phyloP scores from a whole-genome alignment of 177 flowering plant genomes.

The Vitis hybrid region DNA sequence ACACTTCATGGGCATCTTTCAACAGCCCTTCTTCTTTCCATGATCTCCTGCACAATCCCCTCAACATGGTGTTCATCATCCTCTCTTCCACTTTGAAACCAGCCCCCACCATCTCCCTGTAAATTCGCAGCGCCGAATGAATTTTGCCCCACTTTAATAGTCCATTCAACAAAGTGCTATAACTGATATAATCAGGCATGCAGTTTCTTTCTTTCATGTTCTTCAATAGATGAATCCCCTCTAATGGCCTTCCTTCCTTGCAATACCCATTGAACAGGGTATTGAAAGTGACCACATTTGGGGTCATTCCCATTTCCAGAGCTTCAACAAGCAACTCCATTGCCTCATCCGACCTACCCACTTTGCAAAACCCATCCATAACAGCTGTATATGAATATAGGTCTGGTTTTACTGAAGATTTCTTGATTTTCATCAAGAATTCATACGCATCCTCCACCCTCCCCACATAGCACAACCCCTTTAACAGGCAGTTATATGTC shows the following conservation, averaged over 20 bases:
- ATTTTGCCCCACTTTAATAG: slow-evolving; percentile 66
- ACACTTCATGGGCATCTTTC: slow-evolving; percentile 46
- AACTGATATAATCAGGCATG: slow-evolving; percentile 67
- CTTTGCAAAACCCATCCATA: slow-evolving; percentile 93
- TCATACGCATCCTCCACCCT: slow-evolving; percentile 73
- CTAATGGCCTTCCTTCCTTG: slow-evolving; percentile 71
- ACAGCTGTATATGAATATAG: slow-evolving; percentile 71
- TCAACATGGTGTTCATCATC: slow-evolving; percentile 52
- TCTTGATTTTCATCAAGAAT: slow-evolving; percentile 49
- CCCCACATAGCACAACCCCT: slow-evolving; percentile 84
- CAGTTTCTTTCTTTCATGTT: slow-evolving; percentile 57
- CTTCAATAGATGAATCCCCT: slow-evolving; percentile 53
- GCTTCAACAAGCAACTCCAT: slow-evolving; percentile 74
- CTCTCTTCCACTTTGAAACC: slow-evolving; percentile 55
- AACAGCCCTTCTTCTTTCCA: slow-evolving; percentile 41
- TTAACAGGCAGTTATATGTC: slow-evolving; percentile 71
- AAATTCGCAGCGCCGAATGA: slow-evolving; percentile 38
- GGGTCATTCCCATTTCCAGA: slow-evolving; percentile 47
- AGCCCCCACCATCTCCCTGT: slow-evolving; percentile 50
- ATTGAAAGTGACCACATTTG: slow-evolving; percentile 66
- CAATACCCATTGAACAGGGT: slow-evolving; percentile 74
- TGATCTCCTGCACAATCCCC: slow-evolving; percentile 62
- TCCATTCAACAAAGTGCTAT: slow-evolving; percentile 70
- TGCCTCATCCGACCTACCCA: slow-evolving; percentile 78
- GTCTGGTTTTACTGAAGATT: slow-evolving; percentile 45